Base-by-base conservation (phyloP, 768 basidiomycete genomes). In the Stropharia rugosoannulata region DNA sequence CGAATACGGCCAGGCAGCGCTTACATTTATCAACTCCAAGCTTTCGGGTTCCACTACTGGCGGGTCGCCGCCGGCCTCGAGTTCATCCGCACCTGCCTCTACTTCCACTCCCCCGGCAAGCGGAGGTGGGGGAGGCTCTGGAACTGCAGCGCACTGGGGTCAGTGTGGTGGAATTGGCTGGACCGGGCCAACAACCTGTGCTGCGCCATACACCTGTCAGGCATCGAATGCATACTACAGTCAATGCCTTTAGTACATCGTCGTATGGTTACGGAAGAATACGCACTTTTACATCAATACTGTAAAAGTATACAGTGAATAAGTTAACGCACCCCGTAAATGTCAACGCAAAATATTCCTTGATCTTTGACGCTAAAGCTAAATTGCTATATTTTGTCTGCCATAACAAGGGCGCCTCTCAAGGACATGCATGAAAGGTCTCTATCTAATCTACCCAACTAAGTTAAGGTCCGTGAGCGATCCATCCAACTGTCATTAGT, bases 21-120 rank as follows among this genome's bases (percentile, higher is more conserved):
- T 71, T 44, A 59, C 68, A 1, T 71, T 71, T 58, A 65, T 71
- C 49, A 65, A 66, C 54, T 55, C 59, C 55, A 62, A 67, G 58
- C 63, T 70, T 19, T 65, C 61, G 49, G 64, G 69, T 19, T 32
- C 29, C 29, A 32, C 29, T 4, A 39, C 55, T 3, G 59, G 51
- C 13, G 52, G 43, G 6, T 42, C 53, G n/a, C n/a, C n/a, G n/a
- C n/a, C n/a, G n/a, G n/a, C n/a, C 5, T 45, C 53, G 11, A 44
- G 47, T 4, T 13, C 51, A 16, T 10, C 54, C 12, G 16, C 42
- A 9, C 29, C 52, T 19, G 42, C 42, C 32, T 22, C 55, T 5
- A 18, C 51, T 6, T 35, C 62, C 12, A 55, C 59, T 12, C 57
- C 61, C 32, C 49, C 54, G 5, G 37, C 54, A 4, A 56, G 54